Evolutionary conservation across 75 land plant genomes (phyloP).

Genomic region (Pinus taeda): DNA sequence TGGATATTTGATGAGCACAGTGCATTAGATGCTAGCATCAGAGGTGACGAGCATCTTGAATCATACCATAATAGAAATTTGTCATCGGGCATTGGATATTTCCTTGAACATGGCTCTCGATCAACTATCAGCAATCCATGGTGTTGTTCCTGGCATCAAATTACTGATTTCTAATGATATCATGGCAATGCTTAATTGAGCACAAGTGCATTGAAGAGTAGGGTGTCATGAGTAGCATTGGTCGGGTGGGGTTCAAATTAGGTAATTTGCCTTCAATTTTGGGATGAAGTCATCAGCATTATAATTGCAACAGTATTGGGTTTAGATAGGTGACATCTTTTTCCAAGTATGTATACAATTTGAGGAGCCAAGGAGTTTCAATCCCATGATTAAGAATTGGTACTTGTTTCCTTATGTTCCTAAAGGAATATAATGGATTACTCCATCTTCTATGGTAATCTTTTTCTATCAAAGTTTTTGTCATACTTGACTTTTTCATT

Average conservation of each 20-base stretch:
- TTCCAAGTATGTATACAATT: no score
- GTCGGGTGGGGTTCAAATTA: no score
- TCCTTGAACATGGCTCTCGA: constrained; percentile 87
- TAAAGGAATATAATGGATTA: no score
- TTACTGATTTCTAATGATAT: constrained; percentile 31
- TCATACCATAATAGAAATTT: constrained; percentile 60
- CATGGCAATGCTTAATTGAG: constrained; percentile 21
- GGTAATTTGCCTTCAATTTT: no score
- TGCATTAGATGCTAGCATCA: constrained; percentile 68
- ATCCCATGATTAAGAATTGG: no score
- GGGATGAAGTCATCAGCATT: not conserved
- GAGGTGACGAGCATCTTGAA: constrained; percentile 63
- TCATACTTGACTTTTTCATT: no score
- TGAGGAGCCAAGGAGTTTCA: no score
- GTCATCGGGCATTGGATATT: constrained; percentile 69
- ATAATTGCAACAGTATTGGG: not conserved
- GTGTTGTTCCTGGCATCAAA: not conserved
- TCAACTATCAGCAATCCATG: constrained; percentile 49
- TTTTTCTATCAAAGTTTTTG: no score
- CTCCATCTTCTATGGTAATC: no score
- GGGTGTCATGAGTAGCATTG: constrained; percentile 28
- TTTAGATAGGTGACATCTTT: no score
- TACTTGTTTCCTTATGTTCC: no score
- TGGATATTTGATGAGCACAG: constrained; percentile 14
- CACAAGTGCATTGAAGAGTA: not conserved